These are phyloP conservation scores for Penicillium flavigenum DNA, from an alignment of 495 filamentous ascomycete species.

Conservation along the genomic window DNA sequence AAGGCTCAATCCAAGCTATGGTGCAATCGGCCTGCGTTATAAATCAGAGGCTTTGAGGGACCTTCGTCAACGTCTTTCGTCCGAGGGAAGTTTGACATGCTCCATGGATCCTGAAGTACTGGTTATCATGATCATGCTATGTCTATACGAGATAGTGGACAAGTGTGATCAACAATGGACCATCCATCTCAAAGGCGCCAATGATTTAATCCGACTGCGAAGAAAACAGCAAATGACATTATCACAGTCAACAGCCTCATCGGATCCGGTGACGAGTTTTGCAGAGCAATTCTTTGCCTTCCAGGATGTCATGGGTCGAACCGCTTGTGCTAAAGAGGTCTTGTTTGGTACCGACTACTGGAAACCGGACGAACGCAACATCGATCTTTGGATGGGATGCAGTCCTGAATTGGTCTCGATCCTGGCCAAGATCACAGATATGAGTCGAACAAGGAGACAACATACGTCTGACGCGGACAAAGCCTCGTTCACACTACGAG, in stretches of 20 bases:
- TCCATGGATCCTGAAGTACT: constrained; percentile 40
- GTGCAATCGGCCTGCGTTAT: constrained; percentile 34
- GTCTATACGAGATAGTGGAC: constrained; percentile 48
- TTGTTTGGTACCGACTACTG: constrained; percentile 46
- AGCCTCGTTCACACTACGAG: constrained; percentile 28
- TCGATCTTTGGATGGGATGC: constrained; percentile 50
- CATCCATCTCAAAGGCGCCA: constrained; percentile 45
- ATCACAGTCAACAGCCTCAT: constrained; percentile 9
- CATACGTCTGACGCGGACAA: constrained; percentile 26
- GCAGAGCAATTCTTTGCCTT: constrained; percentile 49
- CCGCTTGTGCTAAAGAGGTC: constrained; percentile 43
- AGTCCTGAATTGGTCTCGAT: constrained; percentile 45
- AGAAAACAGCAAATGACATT: constrained; percentile 27
- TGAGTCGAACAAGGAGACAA: constrained; percentile 39
- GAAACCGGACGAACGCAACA: constrained; percentile 35
- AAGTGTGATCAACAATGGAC: constrained; percentile 47
- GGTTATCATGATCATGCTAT: constrained; percentile 49
- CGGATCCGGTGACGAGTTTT: constrained; percentile 36
- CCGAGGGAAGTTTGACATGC: constrained; percentile 24
- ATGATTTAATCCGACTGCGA: constrained; percentile 42
- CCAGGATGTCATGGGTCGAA: constrained; percentile 50
- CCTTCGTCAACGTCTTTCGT: constrained; percentile 37
- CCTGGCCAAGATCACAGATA: constrained; percentile 42
- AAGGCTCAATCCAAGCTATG: constrained; percentile 31
- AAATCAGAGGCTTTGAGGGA: constrained; percentile 41